These are phyloP conservation scores for Blastomyces emzantsi DNA, from an alignment of 2,329 filamentous ascomycete genomes.

Conservation along the genomic window DNA sequence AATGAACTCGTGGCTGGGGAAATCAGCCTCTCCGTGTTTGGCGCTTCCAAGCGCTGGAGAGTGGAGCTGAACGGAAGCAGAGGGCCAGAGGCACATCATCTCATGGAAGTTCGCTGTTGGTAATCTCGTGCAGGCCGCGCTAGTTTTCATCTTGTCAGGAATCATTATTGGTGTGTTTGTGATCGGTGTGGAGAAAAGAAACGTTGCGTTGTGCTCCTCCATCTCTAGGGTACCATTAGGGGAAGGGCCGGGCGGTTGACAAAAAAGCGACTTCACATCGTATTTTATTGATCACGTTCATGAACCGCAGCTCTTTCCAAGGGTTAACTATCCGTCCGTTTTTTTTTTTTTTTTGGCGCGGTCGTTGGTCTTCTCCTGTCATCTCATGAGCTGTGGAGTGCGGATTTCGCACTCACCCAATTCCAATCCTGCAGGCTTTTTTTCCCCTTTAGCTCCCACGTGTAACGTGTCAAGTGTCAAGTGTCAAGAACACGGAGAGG, in stretches of 20 bases:
- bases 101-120: background rate
- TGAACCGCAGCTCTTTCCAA: background rate
- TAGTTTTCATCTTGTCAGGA: no score
- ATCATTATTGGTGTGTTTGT: no score
- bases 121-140: no score
- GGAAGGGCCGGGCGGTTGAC: no score
- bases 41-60: background rate
- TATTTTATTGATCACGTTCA: background rate
- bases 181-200: no score
- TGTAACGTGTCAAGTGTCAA: background rate
- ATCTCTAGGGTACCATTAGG: no score
- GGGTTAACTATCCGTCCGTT: background rate
- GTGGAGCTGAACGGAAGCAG: background rate
- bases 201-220: no score
- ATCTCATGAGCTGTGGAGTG: background rate
- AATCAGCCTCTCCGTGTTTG: background rate
- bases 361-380: background rate
- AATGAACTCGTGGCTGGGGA: background rate
- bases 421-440: background rate
- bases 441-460: background rate
- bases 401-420: background rate
- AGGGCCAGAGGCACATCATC: no score
- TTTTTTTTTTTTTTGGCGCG: background rate
- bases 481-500: background rate
- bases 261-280: background rate